Evolutionary conservation across 2,329 filamentous ascomycete genomes (phyloP).

Genomic region (Colletotrichum sp.): DNA sequence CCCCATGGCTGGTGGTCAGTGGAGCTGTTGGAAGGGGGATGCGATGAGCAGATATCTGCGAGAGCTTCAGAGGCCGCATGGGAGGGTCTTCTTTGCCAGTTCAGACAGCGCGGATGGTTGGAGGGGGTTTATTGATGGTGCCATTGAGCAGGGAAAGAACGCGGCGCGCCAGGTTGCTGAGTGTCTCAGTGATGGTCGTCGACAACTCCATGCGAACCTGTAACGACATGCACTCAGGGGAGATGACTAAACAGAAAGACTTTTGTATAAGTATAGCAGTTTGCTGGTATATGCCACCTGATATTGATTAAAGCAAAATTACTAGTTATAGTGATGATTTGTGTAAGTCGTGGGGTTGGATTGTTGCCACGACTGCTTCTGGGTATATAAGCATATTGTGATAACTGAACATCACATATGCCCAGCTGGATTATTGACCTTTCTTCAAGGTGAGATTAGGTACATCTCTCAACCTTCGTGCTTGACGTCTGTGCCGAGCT

Average conservation of each 20-base stretch:
- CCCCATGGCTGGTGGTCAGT: background rate
- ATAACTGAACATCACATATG: background rate
- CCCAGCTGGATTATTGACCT: background rate
- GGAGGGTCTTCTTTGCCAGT: background rate
- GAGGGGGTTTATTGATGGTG: background rate
- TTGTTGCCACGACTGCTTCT: background rate
- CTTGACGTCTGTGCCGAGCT: conserved; percentile 16
- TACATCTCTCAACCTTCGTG: background rate
- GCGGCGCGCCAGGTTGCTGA: background rate
- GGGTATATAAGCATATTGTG: background rate
- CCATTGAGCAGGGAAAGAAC: background rate
- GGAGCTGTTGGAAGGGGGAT: background rate
- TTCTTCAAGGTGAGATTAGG: background rate
- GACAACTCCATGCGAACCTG: background rate
- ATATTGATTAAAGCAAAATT: background rate
- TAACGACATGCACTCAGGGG: background rate
- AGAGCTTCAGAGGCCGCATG: background rate
- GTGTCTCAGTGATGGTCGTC: background rate
- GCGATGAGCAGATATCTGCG: background rate
- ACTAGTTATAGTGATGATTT: background rate
- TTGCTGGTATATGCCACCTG: accelerated
- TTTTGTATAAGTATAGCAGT: background rate
- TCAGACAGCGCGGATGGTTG: background rate
- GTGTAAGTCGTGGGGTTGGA: background rate
- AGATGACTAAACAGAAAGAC: background rate